Percentiles rank a stretch among this genome's conserved stretches.
These are phyloP conservation scores for Scopulariopsis brevicaulis DNA, from an alignment of 2,329 filamentous ascomycete genomes.

Conservation along the genomic window DNA sequence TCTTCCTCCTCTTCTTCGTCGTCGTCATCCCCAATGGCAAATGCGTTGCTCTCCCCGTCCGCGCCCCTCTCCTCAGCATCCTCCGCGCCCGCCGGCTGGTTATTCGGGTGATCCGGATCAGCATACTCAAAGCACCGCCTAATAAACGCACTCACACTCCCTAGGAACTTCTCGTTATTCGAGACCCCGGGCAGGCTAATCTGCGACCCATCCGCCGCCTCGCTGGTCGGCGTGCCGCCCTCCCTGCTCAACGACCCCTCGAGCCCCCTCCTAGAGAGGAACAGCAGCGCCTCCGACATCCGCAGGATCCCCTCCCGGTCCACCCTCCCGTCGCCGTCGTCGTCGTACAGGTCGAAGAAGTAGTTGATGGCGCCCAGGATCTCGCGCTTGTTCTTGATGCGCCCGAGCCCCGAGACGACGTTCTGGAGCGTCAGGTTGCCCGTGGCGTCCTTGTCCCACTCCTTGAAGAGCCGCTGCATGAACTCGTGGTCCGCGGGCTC, in stretches of 20 bases:
- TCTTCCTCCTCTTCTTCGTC: conserved; percentile 43
- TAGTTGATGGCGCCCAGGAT: conserved; percentile 98
- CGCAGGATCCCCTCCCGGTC: conserved; percentile 90
- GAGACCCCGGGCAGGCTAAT: conserved; percentile 38
- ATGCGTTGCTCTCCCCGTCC: conserved; percentile 35
- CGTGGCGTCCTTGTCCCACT: conserved; percentile 73
- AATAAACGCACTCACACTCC: conserved; percentile 92
- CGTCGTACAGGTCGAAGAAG: conserved; percentile 96
- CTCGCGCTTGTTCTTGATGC: conserved; percentile 85
- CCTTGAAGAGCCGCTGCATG: conserved; percentile 72
- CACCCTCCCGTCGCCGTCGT: conserved; percentile 80
- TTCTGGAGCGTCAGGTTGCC: conserved; percentile 80
- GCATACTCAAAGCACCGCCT: conserved; percentile 96
- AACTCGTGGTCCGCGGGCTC: conserved; percentile 91
- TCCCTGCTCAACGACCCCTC: conserved; percentile 56
- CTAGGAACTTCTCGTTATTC: conserved; percentile 79
- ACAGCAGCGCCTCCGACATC: conserved; percentile 88
- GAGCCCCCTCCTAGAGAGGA: conserved; percentile 80
- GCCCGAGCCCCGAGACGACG: conserved; percentile 80
- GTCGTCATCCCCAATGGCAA: conserved; percentile 66
- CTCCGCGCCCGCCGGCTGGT: conserved; percentile 29
- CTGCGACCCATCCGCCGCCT: conserved; percentile 18
- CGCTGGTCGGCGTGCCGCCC: conserved; percentile 35
- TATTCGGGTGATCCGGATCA: conserved; percentile 71
- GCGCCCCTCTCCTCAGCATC: conserved; percentile 8